These are phyloP conservation scores for Choiromyces venosus DNA, from an alignment of 495 filamentous ascomycete species.

Conservation along the genomic window DNA sequence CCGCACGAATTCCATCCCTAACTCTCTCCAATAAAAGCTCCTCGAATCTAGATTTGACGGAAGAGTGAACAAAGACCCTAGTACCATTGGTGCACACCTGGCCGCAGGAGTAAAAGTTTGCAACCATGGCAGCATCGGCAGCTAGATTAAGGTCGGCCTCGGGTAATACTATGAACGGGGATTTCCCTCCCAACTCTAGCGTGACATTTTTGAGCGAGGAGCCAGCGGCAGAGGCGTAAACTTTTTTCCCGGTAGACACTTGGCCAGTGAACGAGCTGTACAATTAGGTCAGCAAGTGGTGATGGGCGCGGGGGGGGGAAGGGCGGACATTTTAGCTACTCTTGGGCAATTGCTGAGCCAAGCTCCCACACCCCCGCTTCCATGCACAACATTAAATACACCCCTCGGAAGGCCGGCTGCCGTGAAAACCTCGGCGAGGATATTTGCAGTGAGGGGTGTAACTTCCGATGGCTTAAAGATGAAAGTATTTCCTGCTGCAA, in stretches of 20 bases:
- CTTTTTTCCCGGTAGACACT: constrained; percentile 45
- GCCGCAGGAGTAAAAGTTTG: constrained; percentile 75
- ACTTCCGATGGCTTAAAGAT: constrained; percentile 80
- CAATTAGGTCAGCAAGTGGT: background rate
- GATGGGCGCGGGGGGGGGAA: background rate
- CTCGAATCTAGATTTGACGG: constrained; percentile 61
- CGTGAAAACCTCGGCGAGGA: constrained; percentile 62
- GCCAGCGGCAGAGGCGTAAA: constrained; percentile 46
- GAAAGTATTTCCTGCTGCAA: constrained; percentile 81
- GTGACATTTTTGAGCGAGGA: constrained; percentile 70
- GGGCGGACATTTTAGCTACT: constrained; percentile 72
- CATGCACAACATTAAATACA: constrained; percentile 77
- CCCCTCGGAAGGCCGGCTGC: constrained; percentile 70
- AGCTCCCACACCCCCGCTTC: constrained; percentile 63
- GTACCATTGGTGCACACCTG: constrained; percentile 85
- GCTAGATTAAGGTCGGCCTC: constrained; percentile 68
- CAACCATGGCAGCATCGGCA: constrained; percentile 80
- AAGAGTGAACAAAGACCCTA: constrained; percentile 63
- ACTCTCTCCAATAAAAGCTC: constrained; percentile 61
- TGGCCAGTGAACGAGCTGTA: constrained; percentile 53
- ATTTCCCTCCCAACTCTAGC: constrained; percentile 80
- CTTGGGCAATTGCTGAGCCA: constrained; percentile 61
- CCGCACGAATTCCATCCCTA: constrained; percentile 55
- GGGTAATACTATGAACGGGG: constrained; percentile 63
- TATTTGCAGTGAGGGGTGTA: constrained; percentile 66